Evolutionary conservation across 2,329 filamentous ascomycete species (phyloP), one percentile per base, ranked within the genome.

Genomic region (Fusarium chaquense): DNA sequence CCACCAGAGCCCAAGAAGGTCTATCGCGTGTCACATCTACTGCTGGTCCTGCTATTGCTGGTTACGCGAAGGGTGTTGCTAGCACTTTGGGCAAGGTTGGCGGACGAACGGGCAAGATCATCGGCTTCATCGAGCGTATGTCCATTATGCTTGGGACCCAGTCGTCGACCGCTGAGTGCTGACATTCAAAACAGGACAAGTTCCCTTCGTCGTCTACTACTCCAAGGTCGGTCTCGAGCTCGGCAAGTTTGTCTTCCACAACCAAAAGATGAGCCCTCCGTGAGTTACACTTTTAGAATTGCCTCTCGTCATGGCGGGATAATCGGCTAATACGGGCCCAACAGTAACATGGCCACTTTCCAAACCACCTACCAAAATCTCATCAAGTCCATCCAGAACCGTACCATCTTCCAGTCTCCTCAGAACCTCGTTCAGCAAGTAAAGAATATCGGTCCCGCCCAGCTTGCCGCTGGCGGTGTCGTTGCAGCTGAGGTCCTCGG

Each of bases 231-330:
- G 87, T 76, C 84, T 94, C 71, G 96, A 99, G 86, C 86, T 98
- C 65, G 88, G 87, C 79, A 97, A 93, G 87, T 87, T 98, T 74
- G 89, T 98, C 73, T 93, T 94, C 85, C 89, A 89, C 76, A 90
- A 90, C 81, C 94, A 95, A 83, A 93, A 92, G 85, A 98, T 99
- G 94, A 85, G 87, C 79, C 94, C 93, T 83, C 96, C 96, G 96
- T 99, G 92, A 90, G 94, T 62, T 44, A 40, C 51, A 43, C 20
- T 35, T 45, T 45, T 10, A 16, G 50, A 57, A 65, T 54, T 65
- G 57, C 62, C 53, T 47, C 56, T 58, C 47, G 22, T n/a, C n/a
- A 58, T 32, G 50, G 41, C 61, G 63, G 56, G 64, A 54, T 49
- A 22, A 10, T 38, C 26, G 32, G 45, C 64, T 60, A 70, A 73